A percentile compares a stretch with the other conserved stretches of the same genome.
Evolutionary conservation across 805 yeast species (phyloP).

Genomic region (Zygotorulaspora chibaensis): DNA sequence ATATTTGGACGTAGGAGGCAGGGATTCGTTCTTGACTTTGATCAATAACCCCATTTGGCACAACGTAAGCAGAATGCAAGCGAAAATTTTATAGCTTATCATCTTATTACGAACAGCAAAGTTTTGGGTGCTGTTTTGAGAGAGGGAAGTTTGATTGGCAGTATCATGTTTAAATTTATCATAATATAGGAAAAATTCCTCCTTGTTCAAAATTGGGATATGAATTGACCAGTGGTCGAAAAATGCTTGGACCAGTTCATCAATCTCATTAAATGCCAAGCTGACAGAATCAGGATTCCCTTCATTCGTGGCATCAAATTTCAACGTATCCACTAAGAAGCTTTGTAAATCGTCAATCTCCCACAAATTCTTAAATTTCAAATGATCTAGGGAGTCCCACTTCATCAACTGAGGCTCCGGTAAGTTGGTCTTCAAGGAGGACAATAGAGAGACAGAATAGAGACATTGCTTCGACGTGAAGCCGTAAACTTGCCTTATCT

Average conservation of each 20-base stretch:
- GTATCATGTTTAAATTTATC: constrained; percentile 21
- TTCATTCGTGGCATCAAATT: constrained; percentile 15
- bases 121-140: constrained; percentile 10
- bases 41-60: constrained; percentile 32
- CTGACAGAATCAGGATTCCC: constrained; percentile 2
- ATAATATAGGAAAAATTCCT: constrained; percentile 62
- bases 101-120: constrained; percentile 16
- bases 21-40: constrained; percentile 22
- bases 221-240: constrained; percentile 75
- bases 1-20: constrained; percentile 12
- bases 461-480: constrained; percentile 67
- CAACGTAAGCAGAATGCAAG: constrained; percentile 24
- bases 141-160: constrained; percentile 7
- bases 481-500: constrained; percentile 66
- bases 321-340: constrained; percentile 22
- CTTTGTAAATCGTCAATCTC: constrained; percentile 27
- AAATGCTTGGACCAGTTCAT: constrained; percentile 60
- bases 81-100: constrained; percentile 30
- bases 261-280: constrained; percentile 39
- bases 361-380: constrained; percentile 25
- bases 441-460: constrained; percentile 65
- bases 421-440: constrained; percentile 58
- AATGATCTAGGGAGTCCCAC: constrained; percentile 13
- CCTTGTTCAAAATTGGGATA: constrained; percentile 66
- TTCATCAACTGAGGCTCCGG: constrained; percentile 31